A percentile compares a stretch with the other conserved stretches of the same genome.
phyloP scores from a whole-genome alignment of 2,329 filamentous ascomycete genomes.

The Ambrosiella xylebori region DNA sequence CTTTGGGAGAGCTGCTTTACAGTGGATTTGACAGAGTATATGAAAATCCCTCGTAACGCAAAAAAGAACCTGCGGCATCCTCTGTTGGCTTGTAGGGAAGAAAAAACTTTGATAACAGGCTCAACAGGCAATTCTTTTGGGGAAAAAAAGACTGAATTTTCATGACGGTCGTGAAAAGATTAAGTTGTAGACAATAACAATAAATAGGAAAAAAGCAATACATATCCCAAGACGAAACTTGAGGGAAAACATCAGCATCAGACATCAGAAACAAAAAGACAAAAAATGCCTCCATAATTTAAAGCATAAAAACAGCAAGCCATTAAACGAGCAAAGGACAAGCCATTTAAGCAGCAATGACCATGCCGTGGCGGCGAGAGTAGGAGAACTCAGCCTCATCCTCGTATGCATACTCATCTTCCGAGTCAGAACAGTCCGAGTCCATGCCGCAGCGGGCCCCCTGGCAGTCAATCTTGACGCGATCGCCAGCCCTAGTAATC shows the following conservation, averaged over 20 bases:
- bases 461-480: conserved; percentile 91
- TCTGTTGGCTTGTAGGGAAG: neutral
- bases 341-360: conserved; percentile 25
- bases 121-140: neutral
- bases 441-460: conserved; percentile 57
- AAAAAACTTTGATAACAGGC: neutral
- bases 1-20: no score
- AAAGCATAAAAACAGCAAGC: neutral
- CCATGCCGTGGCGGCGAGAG: conserved; percentile 46
- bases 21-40: no score
- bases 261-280: neutral
- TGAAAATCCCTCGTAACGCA: neutral
- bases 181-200: conserved; percentile 1
- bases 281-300: neutral
- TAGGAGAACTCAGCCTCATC: conserved; percentile 25
- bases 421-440: conserved; percentile 42
- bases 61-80: neutral
- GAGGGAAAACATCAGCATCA: neutral
- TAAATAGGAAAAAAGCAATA: neutral
- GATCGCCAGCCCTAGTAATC: conserved; percentile 81
- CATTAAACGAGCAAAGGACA: neutral
- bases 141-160: neutral
- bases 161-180: conserved; percentile 6
- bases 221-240: neutral
- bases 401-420: conserved; percentile 27